Evolutionary conservation across 73 alveolate species (phyloP).

Genomic region (Paramecium pentaurelia): DNA sequence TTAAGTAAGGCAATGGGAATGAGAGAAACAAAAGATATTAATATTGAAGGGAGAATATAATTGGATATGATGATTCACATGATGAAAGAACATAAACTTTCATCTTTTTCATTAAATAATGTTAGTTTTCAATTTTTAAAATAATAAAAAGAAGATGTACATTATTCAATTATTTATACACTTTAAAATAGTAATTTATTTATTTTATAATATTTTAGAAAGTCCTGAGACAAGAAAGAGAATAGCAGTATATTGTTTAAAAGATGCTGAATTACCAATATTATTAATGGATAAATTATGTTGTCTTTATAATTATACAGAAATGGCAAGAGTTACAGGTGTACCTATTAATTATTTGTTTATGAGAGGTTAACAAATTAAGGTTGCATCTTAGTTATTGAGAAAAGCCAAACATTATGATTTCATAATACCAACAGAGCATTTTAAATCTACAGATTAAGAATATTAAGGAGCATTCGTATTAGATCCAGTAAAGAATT

Average conservation of each 20-base stretch:
- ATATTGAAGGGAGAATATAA: constrained; percentile 94
- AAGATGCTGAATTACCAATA: constrained; percentile 95
- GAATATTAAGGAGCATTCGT: constrained; percentile 99
- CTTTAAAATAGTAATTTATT: constrained; percentile 64
- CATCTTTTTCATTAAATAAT: constrained; percentile 96
- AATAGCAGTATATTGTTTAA: constrained; percentile 97
- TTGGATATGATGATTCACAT: constrained; percentile 97
- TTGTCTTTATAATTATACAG: constrained; percentile 92
- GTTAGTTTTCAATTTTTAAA: constrained; percentile 97
- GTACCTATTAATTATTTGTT: constrained; percentile 95
- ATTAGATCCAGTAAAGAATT: constrained; percentile 93
- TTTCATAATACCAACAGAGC: constrained; percentile 93
- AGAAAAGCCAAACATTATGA: constrained; percentile 86
- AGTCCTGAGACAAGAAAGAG: constrained; percentile 95
- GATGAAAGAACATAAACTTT: constrained; percentile 97
- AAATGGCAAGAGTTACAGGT: constrained; percentile 99
- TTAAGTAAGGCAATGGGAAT: constrained; percentile 95
- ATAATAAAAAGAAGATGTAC: constrained; percentile 99
- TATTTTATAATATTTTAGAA: neutral
- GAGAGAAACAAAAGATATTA: constrained; percentile 95
- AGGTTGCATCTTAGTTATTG: constrained; percentile 90
- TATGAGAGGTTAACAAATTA: constrained; percentile 96
- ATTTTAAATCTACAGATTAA: constrained; percentile 74
- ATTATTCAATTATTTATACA: constrained; percentile 72
- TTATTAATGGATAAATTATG: constrained; percentile 92